Evolutionary conservation across 805 yeast species (phyloP), one percentile per base, ranked within the genome.

Genomic region (Cyberlindnera nakhonratchasimensis): DNA sequence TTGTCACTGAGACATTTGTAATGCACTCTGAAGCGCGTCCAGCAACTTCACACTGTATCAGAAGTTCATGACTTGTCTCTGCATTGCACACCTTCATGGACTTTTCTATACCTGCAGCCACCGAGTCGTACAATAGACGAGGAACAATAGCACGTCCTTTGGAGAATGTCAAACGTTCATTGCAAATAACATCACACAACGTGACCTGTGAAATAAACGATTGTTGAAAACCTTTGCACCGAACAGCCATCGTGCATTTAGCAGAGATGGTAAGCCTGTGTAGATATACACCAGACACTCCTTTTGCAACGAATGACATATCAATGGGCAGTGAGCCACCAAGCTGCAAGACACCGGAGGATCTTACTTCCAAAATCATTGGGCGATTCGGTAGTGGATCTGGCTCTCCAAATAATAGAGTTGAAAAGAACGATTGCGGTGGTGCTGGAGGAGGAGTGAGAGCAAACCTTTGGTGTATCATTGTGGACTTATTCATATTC

Each of bases 241-340:
- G 14, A 2, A 39, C 13, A 2, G 2, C 2, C 2, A 33, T 34
- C 8, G n/a, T n/a, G 10, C 41, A 22, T 14, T 14, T 21, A 3
- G 41, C 29, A 5, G 22, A 3, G 3, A 45, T 31, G 10, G 42
- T 41, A 2, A 45, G 33, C 16, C 39, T 41, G 29, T 41, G 37
- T 5, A 45, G 40, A 21, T 28, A 20, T 14, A 45, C 12, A 5
- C 29, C 17, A 2, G 23, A 3, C 10, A 39, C 24, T 1, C 35
- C 32, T 5, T 29, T 26, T 2, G 44, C 38, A 6, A 40, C 44
- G 13, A 44, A 37, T 2, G 41, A 44, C 32, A 44, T 37, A 24
- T 44, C 47, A 6, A 44, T n/a, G 9, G 47, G 48, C 18, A 45
- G 24, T n/a, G 38, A 26, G 2, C 45, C 42, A 20, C 45, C 45